Conservation (phyloP, 2,329 filamentous ascomycete species). For the Simplicillium sp. region DNA sequence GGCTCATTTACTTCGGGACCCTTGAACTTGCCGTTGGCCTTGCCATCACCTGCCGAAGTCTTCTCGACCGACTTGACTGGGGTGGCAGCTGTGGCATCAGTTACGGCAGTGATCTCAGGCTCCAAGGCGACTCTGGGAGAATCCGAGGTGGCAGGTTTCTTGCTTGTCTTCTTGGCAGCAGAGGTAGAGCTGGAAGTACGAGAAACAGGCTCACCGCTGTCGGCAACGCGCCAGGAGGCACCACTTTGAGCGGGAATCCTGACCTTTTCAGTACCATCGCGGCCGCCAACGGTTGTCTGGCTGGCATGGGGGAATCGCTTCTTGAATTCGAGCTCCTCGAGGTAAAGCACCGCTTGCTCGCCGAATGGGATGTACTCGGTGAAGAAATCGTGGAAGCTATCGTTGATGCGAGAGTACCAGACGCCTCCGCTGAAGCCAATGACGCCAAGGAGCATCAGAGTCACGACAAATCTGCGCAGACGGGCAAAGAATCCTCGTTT, state of each 20-base stretch:
- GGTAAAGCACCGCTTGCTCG: constrained; percentile 87
- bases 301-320: constrained; percentile 60
- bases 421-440: constrained; percentile 80
- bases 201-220: constrained; percentile 44
- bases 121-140: neutral
- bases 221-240: constrained; percentile 68
- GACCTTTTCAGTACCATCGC: constrained; percentile 58
- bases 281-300: constrained; percentile 32
- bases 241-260: constrained; percentile 81
- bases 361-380: constrained; percentile 93
- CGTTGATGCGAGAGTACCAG: constrained; percentile 85
- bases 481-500: constrained; percentile 61
- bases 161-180: constrained; percentile 18
- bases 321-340: constrained; percentile 90
- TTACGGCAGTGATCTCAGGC: constrained; percentile 9
- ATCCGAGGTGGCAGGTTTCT: constrained; percentile 19
- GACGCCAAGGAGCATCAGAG: constrained; percentile 65
- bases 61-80: constrained; percentile 6
- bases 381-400: constrained; percentile 99
- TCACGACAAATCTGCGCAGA: constrained; percentile 68
- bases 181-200: constrained; percentile 52
- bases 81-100: constrained; percentile 7
- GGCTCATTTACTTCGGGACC: constrained; percentile 57
- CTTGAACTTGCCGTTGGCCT: constrained; percentile 29
- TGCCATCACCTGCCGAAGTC: constrained; percentile 15